Conservation (phyloP, 2,329 filamentous ascomycete genomes). For the Fusarium buharicum region DNA sequence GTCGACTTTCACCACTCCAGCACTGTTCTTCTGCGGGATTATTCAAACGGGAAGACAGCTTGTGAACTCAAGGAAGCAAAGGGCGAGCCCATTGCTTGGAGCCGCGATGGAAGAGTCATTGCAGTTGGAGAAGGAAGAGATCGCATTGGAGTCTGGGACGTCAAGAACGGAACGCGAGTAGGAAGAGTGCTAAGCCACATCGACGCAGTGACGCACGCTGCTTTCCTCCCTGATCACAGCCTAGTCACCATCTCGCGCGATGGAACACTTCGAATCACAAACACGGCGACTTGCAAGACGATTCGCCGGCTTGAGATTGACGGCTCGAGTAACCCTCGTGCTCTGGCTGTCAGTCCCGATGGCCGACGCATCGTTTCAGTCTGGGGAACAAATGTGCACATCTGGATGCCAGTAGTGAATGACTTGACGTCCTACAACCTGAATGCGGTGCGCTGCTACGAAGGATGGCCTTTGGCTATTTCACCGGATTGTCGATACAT, state of each 20-base stretch:
- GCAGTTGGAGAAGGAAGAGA: constrained; percentile 47
- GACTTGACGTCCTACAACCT: constrained; percentile 52
- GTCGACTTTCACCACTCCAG: constrained; percentile 48
- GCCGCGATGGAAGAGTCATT: constrained; percentile 46
- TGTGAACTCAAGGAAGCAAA: constrained; percentile 48
- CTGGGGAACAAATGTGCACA: constrained; percentile 53
- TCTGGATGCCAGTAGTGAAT: constrained; percentile 51
- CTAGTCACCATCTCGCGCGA: constrained; percentile 53
- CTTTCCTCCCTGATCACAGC: constrained; percentile 48
- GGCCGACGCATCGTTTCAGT: constrained; percentile 51
- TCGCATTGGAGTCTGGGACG: constrained; percentile 50
- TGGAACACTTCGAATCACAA: constrained; percentile 52
- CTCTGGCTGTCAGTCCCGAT: constrained; percentile 49
- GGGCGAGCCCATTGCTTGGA: constrained; percentile 49
- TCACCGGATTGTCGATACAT: constrained; percentile 54
- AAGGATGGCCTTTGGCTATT: constrained; percentile 56
- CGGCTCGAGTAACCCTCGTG: constrained; percentile 46
- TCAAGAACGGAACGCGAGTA: constrained; percentile 42
- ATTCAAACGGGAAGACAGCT: constrained; percentile 46
- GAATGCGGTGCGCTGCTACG: constrained; percentile 46
- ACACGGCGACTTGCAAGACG: constrained; percentile 49
- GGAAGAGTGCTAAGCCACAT: constrained; percentile 52
- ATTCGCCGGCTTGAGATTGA: constrained; percentile 52
- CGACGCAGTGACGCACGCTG: constrained; percentile 52
- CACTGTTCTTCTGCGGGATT: constrained; percentile 48